Evolutionary conservation across 2,329 filamentous ascomycete species (phyloP).

Genomic region (Zasmidium cellare): DNA sequence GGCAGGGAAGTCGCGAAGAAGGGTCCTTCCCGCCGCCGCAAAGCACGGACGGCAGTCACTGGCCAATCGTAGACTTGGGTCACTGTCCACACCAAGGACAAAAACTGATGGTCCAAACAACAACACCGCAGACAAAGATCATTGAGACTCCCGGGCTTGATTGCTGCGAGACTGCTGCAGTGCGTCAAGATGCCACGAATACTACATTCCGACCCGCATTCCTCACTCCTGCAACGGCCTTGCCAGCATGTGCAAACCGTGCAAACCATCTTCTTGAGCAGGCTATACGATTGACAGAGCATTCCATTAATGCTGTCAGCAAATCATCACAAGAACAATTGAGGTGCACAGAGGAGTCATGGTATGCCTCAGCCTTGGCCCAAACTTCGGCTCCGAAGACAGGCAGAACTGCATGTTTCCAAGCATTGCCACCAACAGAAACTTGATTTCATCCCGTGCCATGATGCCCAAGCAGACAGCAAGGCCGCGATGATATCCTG

Average conservation of each 20-base stretch:
- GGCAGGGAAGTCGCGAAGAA: not conserved
- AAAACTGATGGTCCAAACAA: not conserved
- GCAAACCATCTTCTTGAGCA: no score
- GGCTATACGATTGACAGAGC: no score
- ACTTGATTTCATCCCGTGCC: no score
- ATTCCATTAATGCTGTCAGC: no score
- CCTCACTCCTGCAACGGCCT: not conserved
- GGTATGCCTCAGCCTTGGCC: no score
- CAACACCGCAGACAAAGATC: not conserved
- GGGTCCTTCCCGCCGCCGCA: not conserved
- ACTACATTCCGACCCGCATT: not conserved
- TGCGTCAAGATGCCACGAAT: not conserved
- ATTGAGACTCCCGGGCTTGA: not conserved
- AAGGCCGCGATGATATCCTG: no score
- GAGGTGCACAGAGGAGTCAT: no score
- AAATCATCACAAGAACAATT: no score
- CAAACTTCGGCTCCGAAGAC: no score
- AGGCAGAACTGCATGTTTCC: no score
- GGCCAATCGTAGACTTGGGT: not conserved
- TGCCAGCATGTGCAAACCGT: not conserved
- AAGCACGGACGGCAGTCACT: not conserved
- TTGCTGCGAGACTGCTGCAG: not conserved
- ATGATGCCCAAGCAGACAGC: no score
- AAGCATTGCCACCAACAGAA: no score
- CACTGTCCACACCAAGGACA: not conserved